Conservation (phyloP, 2,329 filamentous ascomycete genomes). For the Coleophoma crateriformis region DNA sequence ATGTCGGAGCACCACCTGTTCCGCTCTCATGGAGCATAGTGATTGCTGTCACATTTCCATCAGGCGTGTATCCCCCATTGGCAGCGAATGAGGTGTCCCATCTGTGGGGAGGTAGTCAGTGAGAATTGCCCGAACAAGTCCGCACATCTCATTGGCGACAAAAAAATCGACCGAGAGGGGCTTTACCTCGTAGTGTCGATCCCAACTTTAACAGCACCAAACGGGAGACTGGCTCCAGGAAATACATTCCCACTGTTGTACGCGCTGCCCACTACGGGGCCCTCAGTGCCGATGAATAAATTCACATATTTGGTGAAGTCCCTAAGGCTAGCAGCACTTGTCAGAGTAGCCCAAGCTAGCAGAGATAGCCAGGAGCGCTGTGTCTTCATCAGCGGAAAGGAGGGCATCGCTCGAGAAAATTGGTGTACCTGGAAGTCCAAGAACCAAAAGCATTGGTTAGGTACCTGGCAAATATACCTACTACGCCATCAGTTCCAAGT, state of each 20-base stretch:
- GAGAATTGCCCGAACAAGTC: too few relatives aligned
- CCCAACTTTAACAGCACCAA: constrained; percentile 36
- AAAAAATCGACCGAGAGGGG: constrained; percentile 7
- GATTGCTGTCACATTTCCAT: constrained; percentile 42
- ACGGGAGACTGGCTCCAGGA: constrained; percentile 33
- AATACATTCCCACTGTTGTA: constrained; percentile 37
- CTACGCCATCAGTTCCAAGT: too few relatives aligned
- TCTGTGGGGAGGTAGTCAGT: background rate
- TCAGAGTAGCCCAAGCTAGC: background rate
- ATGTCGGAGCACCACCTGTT: constrained; percentile 53
- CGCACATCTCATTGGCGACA: background rate
- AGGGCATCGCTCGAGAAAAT: too few relatives aligned
- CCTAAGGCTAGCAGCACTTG: background rate
- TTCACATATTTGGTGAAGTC: constrained; percentile 34
- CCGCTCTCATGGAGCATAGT: constrained; percentile 50
- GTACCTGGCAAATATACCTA: too few relatives aligned
- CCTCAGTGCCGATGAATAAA: constrained; percentile 43
- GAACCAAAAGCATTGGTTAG: too few relatives aligned
- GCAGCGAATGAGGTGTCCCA: constrained; percentile 8
- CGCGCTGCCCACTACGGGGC: constrained; percentile 35
- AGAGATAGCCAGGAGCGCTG: too few relatives aligned
- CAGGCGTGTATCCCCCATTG: constrained; percentile 34
- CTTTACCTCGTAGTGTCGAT: constrained; percentile 25
- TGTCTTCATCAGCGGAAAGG: too few relatives aligned
- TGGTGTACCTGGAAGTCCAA: too few relatives aligned